Evolutionary conservation across 805 yeast species (phyloP).

Genomic region (Candida odintsovae): DNA sequence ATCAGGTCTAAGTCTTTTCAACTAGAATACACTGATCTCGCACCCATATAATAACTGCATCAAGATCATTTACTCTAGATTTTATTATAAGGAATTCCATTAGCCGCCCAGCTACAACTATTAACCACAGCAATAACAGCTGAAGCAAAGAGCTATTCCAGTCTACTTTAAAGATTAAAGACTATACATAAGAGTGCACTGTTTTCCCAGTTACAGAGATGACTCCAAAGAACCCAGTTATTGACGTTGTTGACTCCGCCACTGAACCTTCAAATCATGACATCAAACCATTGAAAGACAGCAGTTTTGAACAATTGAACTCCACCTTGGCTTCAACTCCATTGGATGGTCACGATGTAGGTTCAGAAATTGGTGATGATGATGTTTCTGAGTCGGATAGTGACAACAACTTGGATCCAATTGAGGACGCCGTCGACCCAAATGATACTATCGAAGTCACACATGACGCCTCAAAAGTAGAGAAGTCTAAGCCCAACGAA

Average conservation of each 20-base stretch:
- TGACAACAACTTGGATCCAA: conserved; percentile 15
- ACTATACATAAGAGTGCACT: conserved; percentile 2
- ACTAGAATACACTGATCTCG: neutral
- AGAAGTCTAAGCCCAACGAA: neutral
- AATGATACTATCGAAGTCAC: conserved; percentile 17
- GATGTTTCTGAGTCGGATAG: conserved; percentile 15
- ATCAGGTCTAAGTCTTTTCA: neutral
- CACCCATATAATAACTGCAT: neutral
- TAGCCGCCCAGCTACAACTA: conserved; percentile 5
- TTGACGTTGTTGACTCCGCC: conserved; percentile 12
- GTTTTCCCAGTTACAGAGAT: neutral
- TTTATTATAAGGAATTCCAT: neutral
- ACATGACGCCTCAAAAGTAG: conserved; percentile 10
- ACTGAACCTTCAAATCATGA: conserved; percentile 7
- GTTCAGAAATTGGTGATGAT: neutral
- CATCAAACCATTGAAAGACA: neutral
- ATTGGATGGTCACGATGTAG: neutral
- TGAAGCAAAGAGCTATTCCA: neutral
- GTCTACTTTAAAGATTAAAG: conserved; percentile 1
- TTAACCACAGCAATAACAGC: neutral
- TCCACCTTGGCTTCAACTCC: neutral
- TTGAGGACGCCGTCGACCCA: conserved; percentile 11
- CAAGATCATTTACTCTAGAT: conserved; percentile 1
- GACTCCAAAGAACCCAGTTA: conserved; percentile 10
- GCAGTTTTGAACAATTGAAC: neutral